phyloP scores from a whole-genome alignment of 2,329 filamentous ascomycete species.

The Pseudopithomyces maydicus region DNA sequence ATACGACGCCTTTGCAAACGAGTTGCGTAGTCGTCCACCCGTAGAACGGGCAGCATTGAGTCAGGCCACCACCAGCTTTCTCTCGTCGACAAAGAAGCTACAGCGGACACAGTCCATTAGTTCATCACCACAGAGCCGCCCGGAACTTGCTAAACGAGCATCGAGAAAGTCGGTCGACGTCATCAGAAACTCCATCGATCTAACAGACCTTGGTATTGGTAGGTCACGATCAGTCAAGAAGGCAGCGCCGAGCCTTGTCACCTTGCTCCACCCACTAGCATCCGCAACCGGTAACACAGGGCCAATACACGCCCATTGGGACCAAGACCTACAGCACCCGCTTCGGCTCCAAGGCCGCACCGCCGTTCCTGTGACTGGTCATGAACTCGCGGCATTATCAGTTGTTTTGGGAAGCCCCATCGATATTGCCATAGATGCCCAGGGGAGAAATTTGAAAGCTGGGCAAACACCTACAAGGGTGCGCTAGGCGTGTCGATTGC shows the following conservation, averaged over 20 bases:
- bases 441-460: conserved; percentile 4
- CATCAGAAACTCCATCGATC: conserved; percentile 16
- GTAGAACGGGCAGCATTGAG: conserved; percentile 30
- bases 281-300: conserved; percentile 8
- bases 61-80: conserved; percentile 27
- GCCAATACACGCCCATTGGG: conserved; percentile 24
- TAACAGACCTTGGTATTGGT: conserved; percentile 15
- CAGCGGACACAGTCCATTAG: conserved; percentile 26
- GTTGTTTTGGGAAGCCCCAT: conserved; percentile 33
- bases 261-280: conserved; percentile 10
- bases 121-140: conserved; percentile 11
- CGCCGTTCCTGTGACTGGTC: conserved; percentile 22
- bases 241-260: conserved; percentile 6
- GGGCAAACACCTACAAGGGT: conserved; percentile 16
- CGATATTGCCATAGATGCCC: background rate
- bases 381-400: conserved; percentile 35
- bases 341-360: conserved; percentile 19
- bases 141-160: conserved; percentile 13
- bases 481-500: conserved; percentile 35
- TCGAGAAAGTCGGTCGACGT: conserved; percentile 20
- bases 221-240: conserved; percentile 11
- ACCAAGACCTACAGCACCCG: conserved; percentile 28
- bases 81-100: conserved; percentile 22
- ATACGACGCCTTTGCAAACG: conserved; percentile 33
- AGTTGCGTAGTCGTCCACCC: conserved; percentile 23